Evolutionary conservation across 176 grass and related monocot genomes (phyloP), one percentile per base, ranked within the genome.

Genomic region (Aechmea fasciata): DNA sequence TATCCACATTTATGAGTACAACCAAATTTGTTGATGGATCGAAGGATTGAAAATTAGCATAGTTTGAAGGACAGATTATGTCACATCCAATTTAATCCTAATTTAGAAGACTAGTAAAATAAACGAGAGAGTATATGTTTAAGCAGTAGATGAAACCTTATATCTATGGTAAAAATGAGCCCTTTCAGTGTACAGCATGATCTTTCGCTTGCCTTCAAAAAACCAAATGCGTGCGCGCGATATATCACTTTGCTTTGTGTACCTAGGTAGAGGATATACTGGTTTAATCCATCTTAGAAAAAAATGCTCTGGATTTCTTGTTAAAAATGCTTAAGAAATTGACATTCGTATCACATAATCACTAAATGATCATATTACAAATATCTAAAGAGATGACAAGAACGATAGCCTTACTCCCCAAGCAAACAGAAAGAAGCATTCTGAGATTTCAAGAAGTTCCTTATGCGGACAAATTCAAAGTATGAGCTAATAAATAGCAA

Each of bases 81-180:
- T 20, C 10, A 48, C 25, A 61, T 59, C 1, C n/a, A 59, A 59
- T 4, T 17, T 18, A 59, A 15, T 17, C 8, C 7, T 18, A 15
- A 59, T 18, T 59, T 20, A 17, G 10, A 20, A 10, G n/a, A 14
- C 9, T 9, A 20, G 54, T 9, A 59, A 59, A 17, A 59, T 59
- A 5, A 59, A 18, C 54, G 20, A 17, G 54, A 19, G 54, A 59
- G 19, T 59, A 17, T 19, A 2, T 19, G 19, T 9, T 57, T 1
- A 14, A 57, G 54, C 12, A 57, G 14, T 3, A 19, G 54, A 9
- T 59, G 0, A 18, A 59, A 96, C 93, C 89, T 90, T 97, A 61
- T 92, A 97, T 90, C 89, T 72, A 66, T 92, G 88, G 71, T 92
- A 97, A 81, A 97, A 97, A 77, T 97, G 93, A 85, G 93, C 85